phyloP scores from a whole-genome alignment of 345 rosid species.

The Lepidium africanum region DNA sequence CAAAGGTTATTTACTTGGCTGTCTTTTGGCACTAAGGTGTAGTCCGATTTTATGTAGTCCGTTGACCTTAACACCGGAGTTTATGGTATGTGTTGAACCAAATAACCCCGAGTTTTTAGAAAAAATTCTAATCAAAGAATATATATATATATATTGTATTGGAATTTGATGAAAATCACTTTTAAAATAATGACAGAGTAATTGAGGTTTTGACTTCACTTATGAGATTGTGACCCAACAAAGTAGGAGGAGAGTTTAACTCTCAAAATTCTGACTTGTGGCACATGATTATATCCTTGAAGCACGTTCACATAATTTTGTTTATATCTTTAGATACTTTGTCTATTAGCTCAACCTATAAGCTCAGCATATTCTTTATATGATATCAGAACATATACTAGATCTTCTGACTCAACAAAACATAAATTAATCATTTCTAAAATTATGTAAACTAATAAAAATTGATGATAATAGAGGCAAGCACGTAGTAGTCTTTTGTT shows the following conservation, averaged over 20 bases:
- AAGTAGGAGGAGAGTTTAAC: background rate
- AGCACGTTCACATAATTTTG: slow-evolving; percentile 14
- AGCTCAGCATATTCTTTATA: slow-evolving; percentile 12
- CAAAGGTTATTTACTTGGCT: too few species aligned
- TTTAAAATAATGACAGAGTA: background rate
- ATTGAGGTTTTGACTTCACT: background rate
- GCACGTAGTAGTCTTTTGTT: slow-evolving; percentile 19
- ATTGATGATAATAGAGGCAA: slow-evolving; percentile 12
- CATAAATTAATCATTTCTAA: background rate
- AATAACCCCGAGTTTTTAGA: too few species aligned
- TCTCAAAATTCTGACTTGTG: slow-evolving; percentile 15
- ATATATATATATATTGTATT: too few species aligned
- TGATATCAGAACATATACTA: slow-evolving; percentile 12
- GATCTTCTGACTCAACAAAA: slow-evolving; percentile 2
- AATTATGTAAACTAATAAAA: background rate
- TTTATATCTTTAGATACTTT: background rate
- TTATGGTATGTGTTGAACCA: too few species aligned
- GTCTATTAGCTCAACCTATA: slow-evolving; percentile 11
- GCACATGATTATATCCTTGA: slow-evolving; percentile 17
- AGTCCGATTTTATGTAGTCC: too few species aligned
- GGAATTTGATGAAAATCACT: too few species aligned
- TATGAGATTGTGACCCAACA: background rate
- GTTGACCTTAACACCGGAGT: too few species aligned
- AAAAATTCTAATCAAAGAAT: too few species aligned
- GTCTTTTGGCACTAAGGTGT: too few species aligned